Percentiles rank a stretch among this genome's conserved stretches.
These are phyloP conservation scores for Actinomortierella wolfii DNA, from an alignment of 371 early-diverging fungal genomes.

Conservation along the genomic window DNA sequence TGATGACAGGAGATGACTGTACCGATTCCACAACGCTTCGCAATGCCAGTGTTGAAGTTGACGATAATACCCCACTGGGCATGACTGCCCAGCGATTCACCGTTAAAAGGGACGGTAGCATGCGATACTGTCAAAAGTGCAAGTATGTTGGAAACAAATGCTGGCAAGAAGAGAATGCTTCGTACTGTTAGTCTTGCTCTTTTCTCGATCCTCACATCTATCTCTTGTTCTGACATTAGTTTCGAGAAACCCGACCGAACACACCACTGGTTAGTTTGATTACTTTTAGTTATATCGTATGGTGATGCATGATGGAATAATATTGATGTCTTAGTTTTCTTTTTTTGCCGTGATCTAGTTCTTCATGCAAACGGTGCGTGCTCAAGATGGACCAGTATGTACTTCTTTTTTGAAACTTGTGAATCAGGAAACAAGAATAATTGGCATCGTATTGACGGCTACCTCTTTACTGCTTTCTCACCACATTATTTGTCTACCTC, in stretches of 20 bases:
- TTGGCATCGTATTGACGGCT: too few species aligned
- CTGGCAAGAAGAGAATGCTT: neutral
- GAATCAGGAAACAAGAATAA: too few species aligned
- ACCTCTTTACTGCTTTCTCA: neutral
- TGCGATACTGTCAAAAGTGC: constrained; percentile 51
- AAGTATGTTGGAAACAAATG: constrained; percentile 13
- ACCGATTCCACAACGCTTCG: neutral
- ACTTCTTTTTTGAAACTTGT: neutral
- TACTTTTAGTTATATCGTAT: neutral
- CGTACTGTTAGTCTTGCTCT: too few species aligned
- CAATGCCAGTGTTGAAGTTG: neutral
- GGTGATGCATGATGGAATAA: neutral
- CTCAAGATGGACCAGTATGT: constrained; percentile 53
- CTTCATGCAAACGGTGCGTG: constrained; percentile 43
- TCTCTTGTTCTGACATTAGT: constrained; percentile 5
- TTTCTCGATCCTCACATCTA: too few species aligned
- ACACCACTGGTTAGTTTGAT: constrained; percentile 45
- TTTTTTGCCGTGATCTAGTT: constrained; percentile 3
- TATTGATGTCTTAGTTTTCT: neutral
- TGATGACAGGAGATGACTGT: neutral
- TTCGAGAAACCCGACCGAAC: constrained; percentile 49
- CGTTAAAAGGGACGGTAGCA: constrained; percentile 48
- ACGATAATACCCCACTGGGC: too few species aligned
- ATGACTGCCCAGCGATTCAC: constrained; percentile 23
- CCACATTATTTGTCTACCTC: neutral